Percentiles rank a stretch among this genome's conserved stretches.
These are phyloP conservation scores for Rhododendron molle DNA, from an alignment of 148 eudicot species.

Conservation along the genomic window DNA sequence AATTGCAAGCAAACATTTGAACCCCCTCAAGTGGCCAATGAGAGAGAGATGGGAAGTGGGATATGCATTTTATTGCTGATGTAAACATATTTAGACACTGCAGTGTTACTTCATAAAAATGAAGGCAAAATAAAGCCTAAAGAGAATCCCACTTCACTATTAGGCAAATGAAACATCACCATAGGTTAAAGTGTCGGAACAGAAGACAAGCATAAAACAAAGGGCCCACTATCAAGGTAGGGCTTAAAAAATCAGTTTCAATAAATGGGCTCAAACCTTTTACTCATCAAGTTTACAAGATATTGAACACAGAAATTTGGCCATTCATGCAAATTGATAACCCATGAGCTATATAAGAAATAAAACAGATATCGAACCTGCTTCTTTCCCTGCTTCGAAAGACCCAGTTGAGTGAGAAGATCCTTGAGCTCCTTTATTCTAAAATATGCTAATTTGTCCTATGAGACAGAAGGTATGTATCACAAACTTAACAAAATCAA, in stretches of 20 bases:
- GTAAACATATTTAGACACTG: not conserved
- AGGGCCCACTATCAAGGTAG: not conserved
- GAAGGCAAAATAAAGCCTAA: not conserved
- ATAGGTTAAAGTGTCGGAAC: not conserved
- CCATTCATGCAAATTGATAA: not conserved
- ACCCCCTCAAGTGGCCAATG: not conserved
- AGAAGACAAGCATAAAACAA: not conserved
- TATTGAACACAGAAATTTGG: not conserved
- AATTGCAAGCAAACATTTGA: not conserved
- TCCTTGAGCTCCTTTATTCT: conserved; percentile 98
- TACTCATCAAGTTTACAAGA: not conserved
- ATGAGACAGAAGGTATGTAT: conserved; percentile 16
- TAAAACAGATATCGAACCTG: conserved; percentile 46
- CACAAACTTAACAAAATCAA: not conserved
- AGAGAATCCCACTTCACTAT: not conserved
- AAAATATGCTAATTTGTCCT: conserved; percentile 89
- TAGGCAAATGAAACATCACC: not conserved
- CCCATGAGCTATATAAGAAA: not conserved
- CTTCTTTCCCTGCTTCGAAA: conserved; percentile 96
- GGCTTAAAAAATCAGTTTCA: not conserved
- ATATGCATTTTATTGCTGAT: not conserved
- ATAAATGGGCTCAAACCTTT: not conserved
- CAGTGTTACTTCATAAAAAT: not conserved
- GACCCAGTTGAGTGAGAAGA: conserved; percentile 77
- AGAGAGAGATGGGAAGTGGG: not conserved